A percentile compares a stretch with the other conserved stretches of the same genome.
phyloP scores from a whole-genome alignment of 2,329 filamentous ascomycete genomes.

The Sporothrix schenckii region DNA sequence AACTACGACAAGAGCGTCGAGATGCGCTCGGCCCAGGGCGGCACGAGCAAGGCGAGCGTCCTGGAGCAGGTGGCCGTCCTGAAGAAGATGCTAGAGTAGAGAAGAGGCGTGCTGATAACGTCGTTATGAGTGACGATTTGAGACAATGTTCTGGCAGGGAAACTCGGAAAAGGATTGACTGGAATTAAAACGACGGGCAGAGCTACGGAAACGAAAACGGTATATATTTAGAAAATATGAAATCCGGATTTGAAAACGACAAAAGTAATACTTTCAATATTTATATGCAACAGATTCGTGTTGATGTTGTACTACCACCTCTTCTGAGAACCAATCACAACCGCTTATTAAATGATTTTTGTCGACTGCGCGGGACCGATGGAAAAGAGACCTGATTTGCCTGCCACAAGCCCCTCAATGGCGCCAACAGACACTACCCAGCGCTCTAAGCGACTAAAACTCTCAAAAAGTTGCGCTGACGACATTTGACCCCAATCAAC shows the following conservation, averaged over 20 bases:
- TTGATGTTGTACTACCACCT: too few species aligned
- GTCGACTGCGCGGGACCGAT: not conserved
- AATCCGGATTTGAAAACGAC: too few species aligned
- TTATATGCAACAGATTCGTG: too few species aligned
- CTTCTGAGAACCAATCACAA: constrained; percentile 11
- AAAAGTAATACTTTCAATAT: too few species aligned
- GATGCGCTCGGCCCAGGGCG: constrained; percentile 73
- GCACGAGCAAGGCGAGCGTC: constrained; percentile 65
- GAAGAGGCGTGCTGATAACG: not conserved
- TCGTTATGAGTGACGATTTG: not conserved
- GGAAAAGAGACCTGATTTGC: not conserved
- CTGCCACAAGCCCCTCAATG: constrained; percentile 4
- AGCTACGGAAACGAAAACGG: not conserved
- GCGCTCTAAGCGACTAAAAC: constrained; percentile 7
- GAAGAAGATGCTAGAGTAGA: constrained; percentile 33
- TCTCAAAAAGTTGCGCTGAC: not conserved
- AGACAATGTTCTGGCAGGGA: not conserved
- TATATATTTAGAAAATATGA: not conserved
- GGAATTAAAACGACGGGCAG: not conserved
- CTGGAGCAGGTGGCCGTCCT: constrained; percentile 39
- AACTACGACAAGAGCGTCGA: constrained; percentile 85
- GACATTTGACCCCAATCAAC: not conserved
- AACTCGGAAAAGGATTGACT: too few species aligned
- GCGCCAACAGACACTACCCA: not conserved
- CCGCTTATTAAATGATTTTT: not conserved